Evolutionary conservation across 2,329 filamentous ascomycete genomes (phyloP).

Genomic region (Fusarium veterinarium): DNA sequence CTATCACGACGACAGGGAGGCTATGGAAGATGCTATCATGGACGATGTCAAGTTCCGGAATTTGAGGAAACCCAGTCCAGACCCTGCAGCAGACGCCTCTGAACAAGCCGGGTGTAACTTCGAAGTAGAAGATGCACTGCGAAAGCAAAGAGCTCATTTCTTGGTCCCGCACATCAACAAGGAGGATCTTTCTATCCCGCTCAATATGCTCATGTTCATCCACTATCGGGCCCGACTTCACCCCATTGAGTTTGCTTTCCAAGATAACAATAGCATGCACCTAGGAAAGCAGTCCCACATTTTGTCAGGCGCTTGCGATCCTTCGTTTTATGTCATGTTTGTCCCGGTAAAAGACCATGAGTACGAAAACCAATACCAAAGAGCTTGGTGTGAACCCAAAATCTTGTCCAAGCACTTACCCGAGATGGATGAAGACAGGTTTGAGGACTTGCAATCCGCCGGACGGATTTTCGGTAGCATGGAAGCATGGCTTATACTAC

Average conservation of each 20-base stretch:
- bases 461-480: slow-evolving; percentile 4
- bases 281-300: slow-evolving; percentile 28
- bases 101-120: slow-evolving; percentile 11
- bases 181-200: slow-evolving; percentile 26
- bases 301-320: slow-evolving; percentile 26
- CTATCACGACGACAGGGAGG: slow-evolving; percentile 4
- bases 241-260: slow-evolving; percentile 12
- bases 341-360: background rate
- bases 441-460: background rate
- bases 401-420: background rate
- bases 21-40: background rate
- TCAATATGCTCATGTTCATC: slow-evolving; percentile 37
- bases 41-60: background rate
- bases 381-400: background rate
- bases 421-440: background rate
- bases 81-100: background rate
- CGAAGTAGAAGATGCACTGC: slow-evolving; percentile 10
- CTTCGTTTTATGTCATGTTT: slow-evolving; percentile 1
- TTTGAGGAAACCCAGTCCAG: background rate
- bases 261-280: slow-evolving; percentile 35
- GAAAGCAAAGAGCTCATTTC: slow-evolving; percentile 29
- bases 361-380: background rate
- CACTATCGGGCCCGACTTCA: slow-evolving; percentile 30
- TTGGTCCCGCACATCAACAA: slow-evolving; percentile 41
- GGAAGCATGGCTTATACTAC: slow-evolving; percentile 32